phyloP scores from a whole-genome alignment of 129 eudicot species.

The Sambucus nigra region DNA sequence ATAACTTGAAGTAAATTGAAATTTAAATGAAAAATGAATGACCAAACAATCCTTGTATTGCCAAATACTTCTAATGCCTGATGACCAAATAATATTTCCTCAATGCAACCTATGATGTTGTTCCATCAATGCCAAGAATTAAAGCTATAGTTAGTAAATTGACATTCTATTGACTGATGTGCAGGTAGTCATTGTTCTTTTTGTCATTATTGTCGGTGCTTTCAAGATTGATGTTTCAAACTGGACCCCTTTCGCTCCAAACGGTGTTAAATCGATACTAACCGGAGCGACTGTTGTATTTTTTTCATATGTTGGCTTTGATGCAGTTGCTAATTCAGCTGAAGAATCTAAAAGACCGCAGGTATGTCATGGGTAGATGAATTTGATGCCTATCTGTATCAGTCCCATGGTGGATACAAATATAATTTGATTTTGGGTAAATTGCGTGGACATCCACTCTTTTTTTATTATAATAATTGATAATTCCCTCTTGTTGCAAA shows the following conservation, averaged over 20 bases:
- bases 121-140: background rate
- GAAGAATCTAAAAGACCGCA: constrained; percentile 96
- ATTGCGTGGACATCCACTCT: too few relatives aligned
- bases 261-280: constrained; percentile 59
- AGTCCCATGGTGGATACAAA: too few relatives aligned
- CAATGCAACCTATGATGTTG: background rate
- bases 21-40: too few relatives aligned
- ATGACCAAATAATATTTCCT: background rate
- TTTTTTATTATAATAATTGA: too few relatives aligned
- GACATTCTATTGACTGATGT: constrained; percentile 19
- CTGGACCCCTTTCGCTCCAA: constrained; percentile 92
- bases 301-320: constrained; percentile 97
- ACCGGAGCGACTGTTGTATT: constrained; percentile 97
- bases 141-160: background rate
- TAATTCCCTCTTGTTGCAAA: too few relatives aligned
- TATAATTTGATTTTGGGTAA: too few relatives aligned
- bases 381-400: background rate
- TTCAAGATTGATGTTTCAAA: constrained; percentile 79
- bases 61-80: background rate
- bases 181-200: constrained; percentile 82
- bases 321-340: constrained; percentile 99
- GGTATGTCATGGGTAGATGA: constrained; percentile 27
- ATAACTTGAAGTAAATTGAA: too few relatives aligned
- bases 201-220: constrained; percentile 71
- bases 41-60: too few relatives aligned